phyloP scores from a whole-genome alignment of 2,329 filamentous ascomycete genomes.

The Spiromastix sp. region DNA sequence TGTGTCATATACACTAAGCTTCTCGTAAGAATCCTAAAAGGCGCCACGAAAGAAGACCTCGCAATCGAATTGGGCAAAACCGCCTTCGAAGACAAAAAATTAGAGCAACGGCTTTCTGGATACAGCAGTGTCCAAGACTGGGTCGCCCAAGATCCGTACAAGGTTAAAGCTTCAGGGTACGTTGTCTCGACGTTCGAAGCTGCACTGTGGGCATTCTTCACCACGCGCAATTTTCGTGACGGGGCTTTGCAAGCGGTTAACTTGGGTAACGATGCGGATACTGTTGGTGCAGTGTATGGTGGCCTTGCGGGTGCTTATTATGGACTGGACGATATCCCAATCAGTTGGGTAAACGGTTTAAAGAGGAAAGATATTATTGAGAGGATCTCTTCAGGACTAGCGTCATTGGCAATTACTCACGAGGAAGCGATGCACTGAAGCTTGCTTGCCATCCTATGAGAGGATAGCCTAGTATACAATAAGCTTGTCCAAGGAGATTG shows the following conservation, averaged over 20 bases:
- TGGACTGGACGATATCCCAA: slow-evolving; percentile 24
- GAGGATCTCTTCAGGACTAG: slow-evolving; percentile 7
- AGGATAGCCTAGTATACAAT: no score
- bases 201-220: slow-evolving; percentile 35
- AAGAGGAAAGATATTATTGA: slow-evolving; percentile 17
- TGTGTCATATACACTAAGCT: slow-evolving; percentile 29
- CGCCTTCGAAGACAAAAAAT: slow-evolving; percentile 9
- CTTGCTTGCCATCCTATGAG: no score
- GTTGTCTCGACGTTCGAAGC: slow-evolving; percentile 34
- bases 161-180: slow-evolving; percentile 29
- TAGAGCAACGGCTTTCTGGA: slow-evolving; percentile 13
- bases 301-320: slow-evolving; percentile 34
- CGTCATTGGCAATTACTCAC: no score
- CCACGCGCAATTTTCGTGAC: slow-evolving; percentile 24
- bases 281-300: slow-evolving; percentile 35
- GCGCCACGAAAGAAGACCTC: slow-evolving; percentile 16
- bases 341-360: slow-evolving; percentile 20
- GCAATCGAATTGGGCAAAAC: slow-evolving; percentile 15
- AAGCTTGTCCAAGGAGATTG: no score
- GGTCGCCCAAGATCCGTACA: slow-evolving; percentile 10
- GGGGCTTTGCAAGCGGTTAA: slow-evolving; percentile 33
- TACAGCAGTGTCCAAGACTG: slow-evolving; percentile 18
- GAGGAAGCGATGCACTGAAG: no score
- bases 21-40: slow-evolving; percentile 20
- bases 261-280: slow-evolving; percentile 35